phyloP scores from a whole-genome alignment of 2,329 filamentous ascomycete genomes.

The Nannizziopsis arthrosporioides region DNA sequence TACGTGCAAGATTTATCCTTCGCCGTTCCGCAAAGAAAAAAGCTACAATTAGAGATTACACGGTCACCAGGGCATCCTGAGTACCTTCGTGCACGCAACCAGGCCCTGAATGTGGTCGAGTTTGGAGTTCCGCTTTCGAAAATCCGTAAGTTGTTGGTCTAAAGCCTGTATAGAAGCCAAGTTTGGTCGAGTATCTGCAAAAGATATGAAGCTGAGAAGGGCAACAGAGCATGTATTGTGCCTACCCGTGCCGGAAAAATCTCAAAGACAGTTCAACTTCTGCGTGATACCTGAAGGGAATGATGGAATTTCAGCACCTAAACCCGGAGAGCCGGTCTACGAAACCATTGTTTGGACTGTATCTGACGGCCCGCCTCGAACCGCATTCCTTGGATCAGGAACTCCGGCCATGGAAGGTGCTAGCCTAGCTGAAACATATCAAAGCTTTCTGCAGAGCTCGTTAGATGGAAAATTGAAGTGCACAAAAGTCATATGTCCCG shows the following conservation, averaged over 20 bases:
- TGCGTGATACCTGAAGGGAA: slow-evolving; percentile 45
- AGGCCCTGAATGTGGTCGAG: slow-evolving; percentile 42
- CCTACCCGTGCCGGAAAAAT: slow-evolving; percentile 53
- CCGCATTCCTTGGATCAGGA: slow-evolving; percentile 33
- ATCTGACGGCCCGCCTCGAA: slow-evolving; percentile 41
- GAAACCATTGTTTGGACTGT: slow-evolving; percentile 53
- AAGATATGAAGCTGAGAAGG: background rate
- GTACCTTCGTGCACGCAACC: slow-evolving; percentile 40
- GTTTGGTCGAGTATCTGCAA: background rate
- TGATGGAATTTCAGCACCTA: slow-evolving; percentile 38
- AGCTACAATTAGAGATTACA: slow-evolving; percentile 49
- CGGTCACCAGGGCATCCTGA: slow-evolving; percentile 15
- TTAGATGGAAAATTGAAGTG: slow-evolving; percentile 40
- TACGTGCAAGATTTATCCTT: slow-evolving; percentile 48
- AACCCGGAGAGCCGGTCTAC: slow-evolving; percentile 32
- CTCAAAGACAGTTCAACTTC: slow-evolving; percentile 52
- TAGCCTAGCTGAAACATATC: slow-evolving; percentile 37
- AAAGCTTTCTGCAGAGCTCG: slow-evolving; percentile 32
- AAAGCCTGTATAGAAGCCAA: background rate
- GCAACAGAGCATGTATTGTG: slow-evolving; percentile 45
- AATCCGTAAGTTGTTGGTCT: slow-evolving; percentile 32
- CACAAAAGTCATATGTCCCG: slow-evolving; percentile 42
- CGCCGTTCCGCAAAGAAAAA: slow-evolving; percentile 52
- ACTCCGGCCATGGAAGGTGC: slow-evolving; percentile 31
- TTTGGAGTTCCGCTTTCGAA: slow-evolving; percentile 41